Base-by-base conservation (phyloP, 2,329 filamentous ascomycete genomes). In the Penicillium carneum region DNA sequence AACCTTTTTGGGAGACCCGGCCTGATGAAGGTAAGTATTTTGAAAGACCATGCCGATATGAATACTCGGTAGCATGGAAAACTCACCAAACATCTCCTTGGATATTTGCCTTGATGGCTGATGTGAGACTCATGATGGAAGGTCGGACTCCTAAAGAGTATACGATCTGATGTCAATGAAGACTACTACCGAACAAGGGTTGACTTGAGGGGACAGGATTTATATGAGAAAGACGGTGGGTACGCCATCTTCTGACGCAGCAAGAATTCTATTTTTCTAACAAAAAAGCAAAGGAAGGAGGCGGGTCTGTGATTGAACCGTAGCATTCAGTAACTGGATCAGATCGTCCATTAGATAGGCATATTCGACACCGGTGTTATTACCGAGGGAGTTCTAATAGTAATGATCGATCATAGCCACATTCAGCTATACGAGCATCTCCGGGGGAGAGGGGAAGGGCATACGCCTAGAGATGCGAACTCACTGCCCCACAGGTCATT, bases 31-130 rank as follows among this genome's bases (percentile, higher is more conserved):
- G 5, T 50, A 10, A 49, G 53, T 38, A 31, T 23, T 45, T 23
- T 42, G 39, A 26, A 46, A 45, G 29, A 34, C 7, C 1, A 47
- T 43, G 50, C 39, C 1, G 34, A 47, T 6, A 36, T 49, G 31
- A n/a, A 7, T 4, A 10, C 16, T 34, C 7, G 18, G 56, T 3
- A 18, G 33, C 42, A 14, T 45, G 47, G 52, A 52, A 50, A 16
- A 23, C 59, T 2, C 56, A 65, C 64, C 64, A 67, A 33, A 67
- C 53, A 48, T 64, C 53, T 11, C 64, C 64, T 47, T 67, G 64
- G 8, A 67, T 63, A 41, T 67, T 65, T n/a, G 48, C 42, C 38
- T 41, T 59, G 16, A 47, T 48, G 9, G 33, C 31, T 14, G 33
- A 26, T 12, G 56, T 57, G 8, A 57, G 54, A 50, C 23, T 41